Evolutionary conservation across 2,329 filamentous ascomycete genomes (phyloP), one percentile per base, ranked within the genome.

Genomic region (Curvularia lunata): DNA sequence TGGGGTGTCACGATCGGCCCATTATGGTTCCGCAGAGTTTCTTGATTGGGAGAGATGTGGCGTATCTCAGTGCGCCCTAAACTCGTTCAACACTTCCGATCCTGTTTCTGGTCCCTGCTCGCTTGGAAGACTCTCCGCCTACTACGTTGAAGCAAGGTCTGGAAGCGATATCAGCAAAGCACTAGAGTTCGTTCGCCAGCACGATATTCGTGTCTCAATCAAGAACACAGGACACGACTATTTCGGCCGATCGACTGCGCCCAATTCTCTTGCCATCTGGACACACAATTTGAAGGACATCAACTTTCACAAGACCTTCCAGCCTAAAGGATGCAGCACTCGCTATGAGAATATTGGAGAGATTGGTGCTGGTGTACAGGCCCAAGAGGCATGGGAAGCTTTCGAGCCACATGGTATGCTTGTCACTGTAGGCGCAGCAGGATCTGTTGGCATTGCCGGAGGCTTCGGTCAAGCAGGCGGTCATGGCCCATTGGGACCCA

Each of bases 401-500:
- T 75, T 75, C 48, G 72, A 76, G 48, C 65, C 63, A 13, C 58
- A 72, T 3, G 60, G 59, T 13, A 72, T 76, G 68, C 64, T 72
- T 25, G 73, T 75, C 49, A 76, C 72, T 7, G 72, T 76, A n/a
- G 72, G 72, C 10, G 72, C 73, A 13, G 62, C 73, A 3, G 62
- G 64, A 8, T 82, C 80, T 4, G 83, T 87, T 9, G 85, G 84
- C 12, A 76, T 84, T 66, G 80, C 71, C 9, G 73, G 73, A 49
- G 73, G 78, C 13, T 80, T 74, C 53, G 72, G 75, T 13, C 74
- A 76, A 41, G 84, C 82, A 7, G 85, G 83, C 28, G 85, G 85
- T 0, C 83, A 87, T 71, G 82, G 81, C 10, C 83, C 83, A 5
- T 68, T 87, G 38, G 80, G 80, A 12, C 78, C 79, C 38, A 74